Percentiles rank a stretch among this genome's conserved stretches.
Conservation (phyloP, 768 basidiomycete species). For the Rhodotorula kratochvilovae region DNA sequence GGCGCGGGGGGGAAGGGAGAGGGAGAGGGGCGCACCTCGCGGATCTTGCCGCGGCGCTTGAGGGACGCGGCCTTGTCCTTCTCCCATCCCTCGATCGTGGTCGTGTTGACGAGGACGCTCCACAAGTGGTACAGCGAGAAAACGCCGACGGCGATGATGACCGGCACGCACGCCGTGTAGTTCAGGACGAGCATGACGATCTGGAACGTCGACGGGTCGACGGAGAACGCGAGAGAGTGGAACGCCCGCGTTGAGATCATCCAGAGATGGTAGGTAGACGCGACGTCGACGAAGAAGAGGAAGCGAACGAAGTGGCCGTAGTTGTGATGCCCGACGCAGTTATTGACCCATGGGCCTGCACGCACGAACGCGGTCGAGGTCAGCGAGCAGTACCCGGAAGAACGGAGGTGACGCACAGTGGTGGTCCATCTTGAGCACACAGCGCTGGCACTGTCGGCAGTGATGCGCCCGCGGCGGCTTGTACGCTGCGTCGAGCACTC, state of each 20-base stretch:
- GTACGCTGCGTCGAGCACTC: not conserved
- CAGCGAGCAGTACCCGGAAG: conserved; percentile 18
- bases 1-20: not conserved
- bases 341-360: conserved; percentile 65
- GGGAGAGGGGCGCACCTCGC: conserved; percentile 55
- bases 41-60: conserved; percentile 76
- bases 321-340: conserved; percentile 89
- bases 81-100: conserved; percentile 97
- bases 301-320: conserved; percentile 76
- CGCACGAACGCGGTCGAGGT: too few species aligned
- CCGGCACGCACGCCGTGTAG: conserved; percentile 76
- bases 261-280: conserved; percentile 76
- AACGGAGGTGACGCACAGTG: conserved; percentile 32
- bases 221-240: conserved; percentile 9
- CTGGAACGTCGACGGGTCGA: conserved; percentile 63
- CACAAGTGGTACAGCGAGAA: conserved; percentile 91
- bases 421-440: conserved; percentile 79
- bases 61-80: conserved; percentile 89
- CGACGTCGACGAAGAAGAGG: conserved; percentile 83
- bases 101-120: conserved; percentile 69
- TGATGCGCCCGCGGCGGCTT: conserved; percentile 63
- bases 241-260: conserved; percentile 61
- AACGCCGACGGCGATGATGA: conserved; percentile 75
- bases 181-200: conserved; percentile 83
- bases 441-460: conserved; percentile 80